A percentile compares a stretch with the other conserved stretches of the same genome.
Conservation (phyloP, 108 stramenopile genomes). For the Skeletonema marinoi region DNA sequence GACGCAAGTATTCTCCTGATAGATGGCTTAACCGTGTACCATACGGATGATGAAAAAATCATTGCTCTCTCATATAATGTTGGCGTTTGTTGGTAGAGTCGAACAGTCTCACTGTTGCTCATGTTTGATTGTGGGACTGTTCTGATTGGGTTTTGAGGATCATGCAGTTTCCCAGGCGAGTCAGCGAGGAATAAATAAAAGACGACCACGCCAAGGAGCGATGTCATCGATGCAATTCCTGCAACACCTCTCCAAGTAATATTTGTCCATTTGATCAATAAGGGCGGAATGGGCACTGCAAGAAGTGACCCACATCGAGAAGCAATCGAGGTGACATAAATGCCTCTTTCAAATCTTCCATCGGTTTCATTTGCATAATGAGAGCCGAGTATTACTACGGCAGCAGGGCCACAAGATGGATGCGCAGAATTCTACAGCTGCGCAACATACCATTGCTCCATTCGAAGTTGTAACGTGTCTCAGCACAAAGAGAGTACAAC, state of each 20-base stretch:
- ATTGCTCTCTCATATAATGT: conserved; percentile 12
- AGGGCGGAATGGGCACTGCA: conserved; percentile 63
- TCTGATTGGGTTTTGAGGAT: conserved; percentile 79
- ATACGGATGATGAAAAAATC: conserved; percentile 11
- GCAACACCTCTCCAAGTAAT: conserved; percentile 65
- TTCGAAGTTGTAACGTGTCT: conserved; percentile 39
- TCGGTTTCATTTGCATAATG: conserved; percentile 60
- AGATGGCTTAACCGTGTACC: conserved; percentile 59
- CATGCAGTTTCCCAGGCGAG: conserved; percentile 62
- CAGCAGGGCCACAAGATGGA: conserved; percentile 79
- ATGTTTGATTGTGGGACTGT: conserved; percentile 18
- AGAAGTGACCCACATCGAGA: conserved; percentile 73
- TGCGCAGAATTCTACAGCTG: conserved; percentile 73
- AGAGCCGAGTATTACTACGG: conserved; percentile 66
- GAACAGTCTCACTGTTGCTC: conserved; percentile 7
- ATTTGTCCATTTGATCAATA: conserved; percentile 54
- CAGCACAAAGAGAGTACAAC: conserved; percentile 56
- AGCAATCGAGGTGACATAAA: conserved; percentile 71
- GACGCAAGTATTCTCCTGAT: conserved; percentile 56
- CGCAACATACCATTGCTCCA: conserved; percentile 60
- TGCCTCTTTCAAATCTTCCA: conserved; percentile 67
- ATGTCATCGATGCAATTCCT: conserved; percentile 51
- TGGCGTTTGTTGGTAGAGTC: conserved; percentile 6
- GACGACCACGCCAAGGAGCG: conserved; percentile 54
- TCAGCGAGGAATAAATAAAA: conserved; percentile 64